Conservation (phyloP, 768 basidiomycete genomes). For the Rickenella mellea region DNA sequence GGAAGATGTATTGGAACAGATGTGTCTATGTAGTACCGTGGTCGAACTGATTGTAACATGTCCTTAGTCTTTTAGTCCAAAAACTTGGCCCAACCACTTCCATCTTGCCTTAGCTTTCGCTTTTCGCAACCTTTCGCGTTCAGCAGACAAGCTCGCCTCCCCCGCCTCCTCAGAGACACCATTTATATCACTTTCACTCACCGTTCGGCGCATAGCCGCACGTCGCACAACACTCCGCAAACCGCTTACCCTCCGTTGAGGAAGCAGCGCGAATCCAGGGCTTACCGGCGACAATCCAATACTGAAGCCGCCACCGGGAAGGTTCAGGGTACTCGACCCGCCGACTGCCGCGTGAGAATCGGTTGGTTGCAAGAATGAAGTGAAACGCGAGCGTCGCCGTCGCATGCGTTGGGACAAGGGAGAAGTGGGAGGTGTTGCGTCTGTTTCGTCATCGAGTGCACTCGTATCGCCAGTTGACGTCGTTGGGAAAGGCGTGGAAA, state of each 20-base stretch:
- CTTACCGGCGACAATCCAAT: slow-evolving; percentile 70
- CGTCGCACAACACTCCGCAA: slow-evolving; percentile 23
- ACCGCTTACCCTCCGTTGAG: slow-evolving; percentile 39
- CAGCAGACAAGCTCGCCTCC: slow-evolving; percentile 4
- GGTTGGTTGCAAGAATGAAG: neutral
- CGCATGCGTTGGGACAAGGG: neutral
- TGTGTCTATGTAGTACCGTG: neutral
- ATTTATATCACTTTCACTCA: slow-evolving; percentile 40
- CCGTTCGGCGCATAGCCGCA: slow-evolving; percentile 31
- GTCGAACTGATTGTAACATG: neutral
- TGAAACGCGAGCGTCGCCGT: neutral
- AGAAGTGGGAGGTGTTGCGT: neutral
- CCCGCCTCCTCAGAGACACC: slow-evolving; percentile 4
- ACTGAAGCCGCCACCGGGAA: slow-evolving; percentile 42
- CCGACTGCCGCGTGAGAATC: too few species aligned
- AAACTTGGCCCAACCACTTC: slow-evolving; percentile 18
- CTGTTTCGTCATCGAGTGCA: neutral
- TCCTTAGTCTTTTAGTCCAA: slow-evolving; percentile 4
- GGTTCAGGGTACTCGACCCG: neutral
- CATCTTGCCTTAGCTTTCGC: slow-evolving; percentile 13
- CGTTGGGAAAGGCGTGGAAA: too few species aligned
- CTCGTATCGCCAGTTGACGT: neutral
- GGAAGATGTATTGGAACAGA: too few species aligned
- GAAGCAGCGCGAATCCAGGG: slow-evolving; percentile 68
- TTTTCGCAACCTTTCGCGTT: slow-evolving; percentile 4